Percentiles rank a stretch among this genome's conserved stretches.
Evolutionary conservation across 2,329 filamentous ascomycete genomes (phyloP).

Genomic region (Hypoxylon sp.): DNA sequence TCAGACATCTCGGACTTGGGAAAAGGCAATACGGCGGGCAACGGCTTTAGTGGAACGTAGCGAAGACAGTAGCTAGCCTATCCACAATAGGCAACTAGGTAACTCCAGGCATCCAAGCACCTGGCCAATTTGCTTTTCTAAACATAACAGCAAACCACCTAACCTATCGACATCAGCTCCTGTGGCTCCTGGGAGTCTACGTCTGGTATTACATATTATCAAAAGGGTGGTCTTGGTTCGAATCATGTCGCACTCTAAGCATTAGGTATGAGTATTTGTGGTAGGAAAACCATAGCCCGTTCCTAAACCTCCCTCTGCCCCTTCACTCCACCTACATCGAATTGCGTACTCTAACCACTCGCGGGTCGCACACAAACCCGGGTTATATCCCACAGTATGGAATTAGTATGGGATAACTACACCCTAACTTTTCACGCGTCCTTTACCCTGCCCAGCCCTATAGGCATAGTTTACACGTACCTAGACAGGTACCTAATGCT

Average conservation of each 20-base stretch:
- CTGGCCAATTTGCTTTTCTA: neutral
- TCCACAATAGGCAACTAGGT: slow-evolving; percentile 1
- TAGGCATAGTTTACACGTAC: neutral
- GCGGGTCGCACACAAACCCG: slow-evolving; percentile 4
- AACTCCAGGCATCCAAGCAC: neutral
- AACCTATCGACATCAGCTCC: neutral
- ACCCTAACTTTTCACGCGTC: slow-evolving; percentile 1
- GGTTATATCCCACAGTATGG: neutral
- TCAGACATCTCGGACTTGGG: slow-evolving; percentile 4
- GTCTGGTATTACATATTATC: neutral
- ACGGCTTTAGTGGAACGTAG: too few relatives aligned
- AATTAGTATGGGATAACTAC: too few relatives aligned
- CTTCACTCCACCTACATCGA: neutral
- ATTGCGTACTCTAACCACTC: slow-evolving; percentile 36
- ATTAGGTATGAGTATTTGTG: too few relatives aligned
- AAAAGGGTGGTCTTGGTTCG: slow-evolving; percentile 15
- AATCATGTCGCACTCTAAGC: slow-evolving; percentile 34
- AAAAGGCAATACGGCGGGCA: slow-evolving; percentile 4
- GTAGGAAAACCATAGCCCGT: slow-evolving; percentile 11
- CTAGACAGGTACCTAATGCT: too few relatives aligned
- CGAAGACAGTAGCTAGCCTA: neutral
- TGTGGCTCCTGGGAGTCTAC: neutral
- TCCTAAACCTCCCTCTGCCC: too few relatives aligned
- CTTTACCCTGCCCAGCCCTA: slow-evolving; percentile 3
- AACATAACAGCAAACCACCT: neutral